Base-by-base conservation (phyloP, 805 yeast genomes). In the Sugiyamaella mastotermitis region DNA sequence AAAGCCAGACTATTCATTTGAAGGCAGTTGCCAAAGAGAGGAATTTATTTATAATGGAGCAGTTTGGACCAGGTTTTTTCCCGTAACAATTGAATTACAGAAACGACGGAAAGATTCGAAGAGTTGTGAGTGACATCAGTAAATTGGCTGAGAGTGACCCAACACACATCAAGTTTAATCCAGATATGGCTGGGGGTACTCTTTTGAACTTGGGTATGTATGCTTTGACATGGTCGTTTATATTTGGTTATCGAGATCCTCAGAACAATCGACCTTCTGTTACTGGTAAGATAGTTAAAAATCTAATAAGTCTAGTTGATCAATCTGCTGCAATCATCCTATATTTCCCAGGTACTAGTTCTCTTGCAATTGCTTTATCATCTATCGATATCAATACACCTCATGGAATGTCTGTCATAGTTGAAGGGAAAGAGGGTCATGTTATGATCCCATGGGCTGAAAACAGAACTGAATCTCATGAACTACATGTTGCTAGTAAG, bases 161-260 rank as follows among this genome's bases (percentile, higher is more conserved):
- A 13, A 15, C 27, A 6, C 32, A 29, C n/a, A 35, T 21, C 14
- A 24, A 24, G 46, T 53, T 15, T 41, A 61, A 69, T 50, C 68
- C 64, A 3, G 53, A 56, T 13, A 61, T 72, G 33, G 80, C 75
- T 3, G 82, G 76, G 10, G 80, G 82, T 16, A 71, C 77, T 1
- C 50, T 74, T 32, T 63, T 74, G 46, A 81, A 76, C 51, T 60
- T 74, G 39, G 79, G 80, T 2, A 64, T 74, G 34, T 76, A 76
- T 44, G 57, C 72, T 3, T 45, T 73, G 35, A 72, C 74, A 3
- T 74, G 58, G 59, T 40, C 41, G 15, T 42, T 39, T 31, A 15
- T 49, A 17, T 28, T 43, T 10, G 45, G 41, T 22, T 49, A 34
- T 32, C 32, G 37, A 14, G 42, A 46, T 25, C 49, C 51, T 4